Percentiles rank a stretch among this genome's conserved stretches.
Evolutionary conservation across 2,329 filamentous ascomycete genomes (phyloP).

Genomic region (Botryotinia globosa): DNA sequence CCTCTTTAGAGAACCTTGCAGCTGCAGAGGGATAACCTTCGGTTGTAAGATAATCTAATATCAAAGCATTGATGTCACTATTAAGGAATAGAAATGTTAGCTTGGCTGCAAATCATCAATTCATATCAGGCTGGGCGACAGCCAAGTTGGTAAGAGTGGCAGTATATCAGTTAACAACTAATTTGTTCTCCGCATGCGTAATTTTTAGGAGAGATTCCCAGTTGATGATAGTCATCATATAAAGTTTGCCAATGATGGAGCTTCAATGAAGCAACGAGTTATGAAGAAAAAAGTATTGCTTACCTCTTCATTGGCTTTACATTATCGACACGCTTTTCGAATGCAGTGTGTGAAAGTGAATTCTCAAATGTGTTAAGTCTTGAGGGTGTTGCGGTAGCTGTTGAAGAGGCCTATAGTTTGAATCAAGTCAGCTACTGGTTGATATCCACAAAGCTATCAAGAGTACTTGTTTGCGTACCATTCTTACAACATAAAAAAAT

Average conservation of each 20-base stretch:
- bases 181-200: conserved; percentile 80
- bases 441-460: background rate
- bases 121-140: conserved; percentile 1
- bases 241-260: conserved; percentile 36
- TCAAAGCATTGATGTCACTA: conserved; percentile 92
- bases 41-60: conserved; percentile 95
- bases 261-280: conserved; percentile 11
- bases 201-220: conserved; percentile 99
- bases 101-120: background rate
- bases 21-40: conserved; percentile 93
- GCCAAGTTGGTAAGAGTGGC: conserved; percentile 17
- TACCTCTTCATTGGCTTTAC: conserved; percentile 89
- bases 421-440: conserved; percentile 9
- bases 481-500: conserved; percentile 29
- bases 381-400: conserved; percentile 61
- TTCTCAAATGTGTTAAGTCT: conserved; percentile 25
- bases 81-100: conserved; percentile 20
- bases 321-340: conserved; percentile 78
- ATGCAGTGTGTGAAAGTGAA: conserved; percentile 43
- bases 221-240: conserved; percentile 81
- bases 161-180: conserved; percentile 70
- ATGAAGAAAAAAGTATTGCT: conserved; percentile 37
- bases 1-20: conserved; percentile 89
- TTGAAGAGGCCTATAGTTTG: conserved; percentile 36
- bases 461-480: conserved; percentile 29